phyloP scores from a whole-genome alignment of 169 alveolate genomes.

The Eimeria acervulina region DNA sequence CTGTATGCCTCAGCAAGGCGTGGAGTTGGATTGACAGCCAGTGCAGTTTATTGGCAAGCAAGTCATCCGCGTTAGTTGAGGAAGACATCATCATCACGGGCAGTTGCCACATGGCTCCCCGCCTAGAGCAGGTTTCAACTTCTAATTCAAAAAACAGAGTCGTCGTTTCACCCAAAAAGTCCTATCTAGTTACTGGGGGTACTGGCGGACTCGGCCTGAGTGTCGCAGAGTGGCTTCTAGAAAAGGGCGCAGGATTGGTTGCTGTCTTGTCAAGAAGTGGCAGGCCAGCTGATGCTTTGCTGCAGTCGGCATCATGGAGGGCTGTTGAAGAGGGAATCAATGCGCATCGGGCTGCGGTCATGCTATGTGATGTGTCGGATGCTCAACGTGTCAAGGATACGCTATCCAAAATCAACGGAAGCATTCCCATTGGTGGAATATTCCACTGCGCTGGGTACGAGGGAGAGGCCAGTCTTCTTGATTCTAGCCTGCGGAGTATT shows the following conservation, averaged over 20 bases:
- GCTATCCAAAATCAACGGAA: background rate
- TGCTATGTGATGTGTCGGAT: conserved; percentile 65
- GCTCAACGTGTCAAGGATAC: background rate
- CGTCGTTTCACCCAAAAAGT: background rate
- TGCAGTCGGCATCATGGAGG: conserved; percentile 13
- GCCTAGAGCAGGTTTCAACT: background rate
- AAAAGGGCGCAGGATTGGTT: conserved; percentile 83
- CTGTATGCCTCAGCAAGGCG: background rate
- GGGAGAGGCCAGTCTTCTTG: conserved; percentile 77
- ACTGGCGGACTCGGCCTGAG: conserved; percentile 86
- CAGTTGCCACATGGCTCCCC: conserved; percentile 21
- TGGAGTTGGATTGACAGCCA: conserved; percentile 34
- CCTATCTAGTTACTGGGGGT: conserved; percentile 86
- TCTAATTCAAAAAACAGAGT: background rate
- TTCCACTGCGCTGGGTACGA: conserved; percentile 88
- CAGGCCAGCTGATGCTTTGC: conserved; percentile 9
- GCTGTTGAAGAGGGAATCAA: conserved; percentile 51
- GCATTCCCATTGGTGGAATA: conserved; percentile 68
- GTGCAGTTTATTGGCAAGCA: background rate
- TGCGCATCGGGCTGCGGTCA: background rate
- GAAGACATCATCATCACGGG: conserved; percentile 42
- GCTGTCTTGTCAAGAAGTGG: conserved; percentile 77
- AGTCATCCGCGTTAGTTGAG: background rate
- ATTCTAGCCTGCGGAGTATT: conserved; percentile 65
- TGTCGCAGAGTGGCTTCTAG: conserved; percentile 86